Evolutionary conservation across 2,329 filamentous ascomycete genomes (phyloP).

Genomic region (Pseudomassariella vexata): DNA sequence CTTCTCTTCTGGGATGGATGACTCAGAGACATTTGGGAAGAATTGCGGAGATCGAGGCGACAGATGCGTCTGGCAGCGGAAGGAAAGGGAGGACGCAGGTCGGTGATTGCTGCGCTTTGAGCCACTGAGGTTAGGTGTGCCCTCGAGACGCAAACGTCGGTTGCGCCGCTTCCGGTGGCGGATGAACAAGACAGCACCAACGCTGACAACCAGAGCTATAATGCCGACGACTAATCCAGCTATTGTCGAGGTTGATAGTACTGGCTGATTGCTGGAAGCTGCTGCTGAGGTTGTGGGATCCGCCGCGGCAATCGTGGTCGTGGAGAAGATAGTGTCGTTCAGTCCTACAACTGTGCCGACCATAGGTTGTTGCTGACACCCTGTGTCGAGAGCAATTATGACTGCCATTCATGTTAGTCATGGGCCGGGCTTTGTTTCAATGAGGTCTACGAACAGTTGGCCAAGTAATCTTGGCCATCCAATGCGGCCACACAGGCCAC

Average conservation of each 20-base stretch:
- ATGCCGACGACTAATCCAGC: slow-evolving; percentile 37
- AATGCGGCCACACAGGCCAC: slow-evolving; percentile 38
- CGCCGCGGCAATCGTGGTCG: slow-evolving; percentile 25
- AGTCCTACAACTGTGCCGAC: slow-evolving; percentile 30
- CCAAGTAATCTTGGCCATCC: slow-evolving; percentile 34
- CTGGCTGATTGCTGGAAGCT: slow-evolving; percentile 9
- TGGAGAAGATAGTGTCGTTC: slow-evolving; percentile 39
- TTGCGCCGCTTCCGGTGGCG: slow-evolving; percentile 39
- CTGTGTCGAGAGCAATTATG: slow-evolving; percentile 44
- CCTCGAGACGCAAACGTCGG: slow-evolving; percentile 21
- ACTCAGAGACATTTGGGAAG: slow-evolving; percentile 18
- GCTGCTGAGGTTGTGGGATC: slow-evolving; percentile 21
- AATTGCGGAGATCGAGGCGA: slow-evolving; percentile 32
- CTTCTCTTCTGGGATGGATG: slow-evolving; percentile 23
- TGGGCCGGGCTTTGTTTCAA: too few relatives aligned
- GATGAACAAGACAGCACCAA: slow-evolving; percentile 35
- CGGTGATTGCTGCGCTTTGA: slow-evolving; percentile 24
- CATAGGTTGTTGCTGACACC: slow-evolving; percentile 41
- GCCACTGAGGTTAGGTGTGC: slow-evolving; percentile 10
- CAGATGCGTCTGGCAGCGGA: slow-evolving; percentile 43
- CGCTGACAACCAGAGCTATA: slow-evolving; percentile 29
- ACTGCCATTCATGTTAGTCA: too few relatives aligned
- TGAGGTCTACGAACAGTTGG: too few relatives aligned
- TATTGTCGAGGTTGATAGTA: slow-evolving; percentile 33
- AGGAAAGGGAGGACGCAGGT: slow-evolving; percentile 41